Evolutionary conservation across 2,329 filamentous ascomycete genomes (phyloP), one percentile per base, ranked within the genome.

Genomic region (Colletotrichum euphorbiae): DNA sequence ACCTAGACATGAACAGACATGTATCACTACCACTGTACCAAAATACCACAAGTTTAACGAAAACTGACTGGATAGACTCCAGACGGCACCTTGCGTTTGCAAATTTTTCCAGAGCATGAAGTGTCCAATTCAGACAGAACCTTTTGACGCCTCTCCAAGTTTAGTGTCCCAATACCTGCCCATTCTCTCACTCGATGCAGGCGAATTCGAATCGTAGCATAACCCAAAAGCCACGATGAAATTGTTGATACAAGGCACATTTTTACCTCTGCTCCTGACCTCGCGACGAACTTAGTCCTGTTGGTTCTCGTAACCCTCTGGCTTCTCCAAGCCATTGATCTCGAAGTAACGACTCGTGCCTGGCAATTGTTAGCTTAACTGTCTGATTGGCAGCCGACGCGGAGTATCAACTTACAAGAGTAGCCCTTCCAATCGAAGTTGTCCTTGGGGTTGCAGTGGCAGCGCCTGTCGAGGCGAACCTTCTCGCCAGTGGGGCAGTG

Each of bases 361-460:
- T 95, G 69, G 6, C 33, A 28, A 2, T 19, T 3, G 6, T 62
- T 45, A 71, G 68, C 15, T 36, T 4, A 9, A 3, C n/a, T 4
- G n/a, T 45, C 6, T 8, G 8, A 6, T n/a, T 38, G 12, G 3
- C 12, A 7, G 2, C 12, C 7, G 3, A 19, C 9, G 15, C 19
- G 3, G 24, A 7, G 24, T 9, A 5, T 21, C 17, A 60, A 84
- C 93, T 84, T 88, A 97, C 94, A 98, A 78, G 93, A 97, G 79
- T 98, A 98, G 59, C 93, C 92, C 81, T 97, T 98, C 97, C 97
- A 99, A 81, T 99, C 96, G 85, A 99, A 99, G 84, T 99, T 99
- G 69, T 98, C 93, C 76, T 91, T 90, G 7, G 96, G 95, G 77
- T 99, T 94, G 83, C 96, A 99, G 80, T 94, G 91, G 80, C 96